Percentiles rank a stretch among this genome's conserved stretches.
Conservation (phyloP, 2,329 filamentous ascomycete genomes). For the Pseudocercospora fuligena region DNA sequence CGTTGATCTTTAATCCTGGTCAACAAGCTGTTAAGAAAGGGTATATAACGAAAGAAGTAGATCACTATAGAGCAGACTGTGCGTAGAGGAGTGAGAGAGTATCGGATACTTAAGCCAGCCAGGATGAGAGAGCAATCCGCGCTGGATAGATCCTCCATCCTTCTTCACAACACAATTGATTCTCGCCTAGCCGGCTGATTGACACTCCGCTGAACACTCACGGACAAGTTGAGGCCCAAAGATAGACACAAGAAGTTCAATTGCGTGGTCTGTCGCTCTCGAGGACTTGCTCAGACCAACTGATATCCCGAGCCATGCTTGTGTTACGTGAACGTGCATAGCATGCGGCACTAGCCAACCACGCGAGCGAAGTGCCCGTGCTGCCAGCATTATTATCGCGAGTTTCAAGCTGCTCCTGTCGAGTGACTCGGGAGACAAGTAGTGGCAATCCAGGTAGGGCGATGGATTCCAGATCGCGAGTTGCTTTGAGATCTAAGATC, state of each 20-base stretch:
- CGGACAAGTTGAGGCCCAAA: neutral
- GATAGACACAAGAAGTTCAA: neutral
- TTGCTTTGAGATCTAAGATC: neutral
- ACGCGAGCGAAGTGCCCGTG: conserved; percentile 2
- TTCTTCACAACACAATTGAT: neutral
- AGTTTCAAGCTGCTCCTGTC: neutral
- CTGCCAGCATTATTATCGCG: neutral
- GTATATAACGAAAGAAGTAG: neutral
- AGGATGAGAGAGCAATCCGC: neutral
- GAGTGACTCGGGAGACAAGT: no score
- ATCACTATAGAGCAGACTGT: neutral
- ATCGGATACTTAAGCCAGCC: neutral
- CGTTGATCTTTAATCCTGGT: neutral
- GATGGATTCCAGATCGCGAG: neutral
- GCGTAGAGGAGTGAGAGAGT: neutral
- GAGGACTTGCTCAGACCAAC: neutral
- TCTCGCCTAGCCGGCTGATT: neutral
- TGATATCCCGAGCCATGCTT: neutral
- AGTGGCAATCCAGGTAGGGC: neutral
- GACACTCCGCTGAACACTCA: neutral
- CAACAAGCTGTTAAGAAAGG: neutral
- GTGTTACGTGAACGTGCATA: neutral
- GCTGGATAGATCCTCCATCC: neutral
- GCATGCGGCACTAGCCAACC: neutral
- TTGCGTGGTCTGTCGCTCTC: neutral